phyloP scores from a whole-genome alignment of 1,139 yeast species.

The Sugiyamaella paludigena region DNA sequence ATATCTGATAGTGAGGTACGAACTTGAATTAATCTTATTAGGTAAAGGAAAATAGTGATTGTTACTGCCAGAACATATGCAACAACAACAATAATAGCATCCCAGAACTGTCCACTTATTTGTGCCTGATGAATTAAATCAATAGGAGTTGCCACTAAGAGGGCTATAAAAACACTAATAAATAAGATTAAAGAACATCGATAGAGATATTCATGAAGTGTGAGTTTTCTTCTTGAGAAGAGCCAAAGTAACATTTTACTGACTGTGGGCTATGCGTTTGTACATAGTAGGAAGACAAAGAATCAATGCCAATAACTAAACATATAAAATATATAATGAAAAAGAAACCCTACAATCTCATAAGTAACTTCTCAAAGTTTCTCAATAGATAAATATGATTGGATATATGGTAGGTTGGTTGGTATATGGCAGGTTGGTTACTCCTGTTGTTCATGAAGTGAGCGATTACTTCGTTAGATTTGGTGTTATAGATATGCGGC shows the following conservation, averaged over 20 bases:
- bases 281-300: no score
- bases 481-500: not conserved
- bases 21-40: constrained; percentile 56
- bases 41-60: constrained; percentile 46
- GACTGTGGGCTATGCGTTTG: no score
- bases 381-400: no score
- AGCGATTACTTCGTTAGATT: no score
- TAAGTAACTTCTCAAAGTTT: no score
- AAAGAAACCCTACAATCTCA: no score
- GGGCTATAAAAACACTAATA: constrained; percentile 50
- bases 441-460: no score
- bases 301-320: no score
- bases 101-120: constrained; percentile 56
- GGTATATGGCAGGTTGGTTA: no score
- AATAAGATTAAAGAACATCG: constrained; percentile 55
- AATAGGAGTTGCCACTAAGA: constrained; percentile 67
- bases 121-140: constrained; percentile 71
- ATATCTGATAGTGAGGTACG: constrained; percentile 66
- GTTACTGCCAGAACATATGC: constrained; percentile 64
- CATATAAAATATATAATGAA: no score
- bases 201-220: constrained; percentile 41
- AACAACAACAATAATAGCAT: constrained; percentile 70
- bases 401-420: no score
- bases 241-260: no score
- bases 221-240: not conserved